Conservation (phyloP, 345 rosid genomes). For the Syzygium oleosum region DNA sequence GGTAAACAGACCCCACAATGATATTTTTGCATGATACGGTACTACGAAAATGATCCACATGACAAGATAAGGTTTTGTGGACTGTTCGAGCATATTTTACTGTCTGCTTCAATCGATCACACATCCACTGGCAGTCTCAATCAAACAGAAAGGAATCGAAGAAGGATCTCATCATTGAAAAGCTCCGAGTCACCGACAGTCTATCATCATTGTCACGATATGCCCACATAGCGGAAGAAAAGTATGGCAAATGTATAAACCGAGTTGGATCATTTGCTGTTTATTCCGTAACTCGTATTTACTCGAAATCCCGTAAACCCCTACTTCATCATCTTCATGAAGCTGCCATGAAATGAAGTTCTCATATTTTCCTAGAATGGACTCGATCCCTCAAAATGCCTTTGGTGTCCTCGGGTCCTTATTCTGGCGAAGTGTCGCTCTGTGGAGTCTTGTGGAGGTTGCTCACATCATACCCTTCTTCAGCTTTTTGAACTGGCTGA, state of each 20-base stretch:
- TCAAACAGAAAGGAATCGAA: neutral
- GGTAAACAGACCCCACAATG: neutral
- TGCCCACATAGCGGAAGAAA: neutral
- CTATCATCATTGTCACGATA: rapidly evolving
- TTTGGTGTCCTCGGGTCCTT: constrained; percentile 42
- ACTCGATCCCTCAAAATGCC: constrained; percentile 84
- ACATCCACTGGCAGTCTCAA: neutral
- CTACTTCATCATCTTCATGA: neutral
- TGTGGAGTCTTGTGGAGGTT: constrained; percentile 76
- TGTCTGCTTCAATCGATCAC: neutral
- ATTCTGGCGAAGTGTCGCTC: constrained; percentile 44
- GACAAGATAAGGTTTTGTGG: neutral
- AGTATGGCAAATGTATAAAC: neutral
- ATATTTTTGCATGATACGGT: neutral
- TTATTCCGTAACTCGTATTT: neutral
- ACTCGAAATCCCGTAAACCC: neutral
- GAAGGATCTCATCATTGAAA: neutral
- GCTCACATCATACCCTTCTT: constrained; percentile 57
- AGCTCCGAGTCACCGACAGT: neutral
- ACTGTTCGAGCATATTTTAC: neutral
- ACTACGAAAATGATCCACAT: neutral
- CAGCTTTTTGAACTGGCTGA: constrained; percentile 49
- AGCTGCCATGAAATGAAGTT: neutral
- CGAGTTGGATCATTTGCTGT: neutral
- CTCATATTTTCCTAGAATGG: constrained; percentile 35